Percentiles rank a stretch among this genome's conserved stretches.
phyloP scores from a whole-genome alignment of 257 asterid species.

The Plantago elongata region DNA sequence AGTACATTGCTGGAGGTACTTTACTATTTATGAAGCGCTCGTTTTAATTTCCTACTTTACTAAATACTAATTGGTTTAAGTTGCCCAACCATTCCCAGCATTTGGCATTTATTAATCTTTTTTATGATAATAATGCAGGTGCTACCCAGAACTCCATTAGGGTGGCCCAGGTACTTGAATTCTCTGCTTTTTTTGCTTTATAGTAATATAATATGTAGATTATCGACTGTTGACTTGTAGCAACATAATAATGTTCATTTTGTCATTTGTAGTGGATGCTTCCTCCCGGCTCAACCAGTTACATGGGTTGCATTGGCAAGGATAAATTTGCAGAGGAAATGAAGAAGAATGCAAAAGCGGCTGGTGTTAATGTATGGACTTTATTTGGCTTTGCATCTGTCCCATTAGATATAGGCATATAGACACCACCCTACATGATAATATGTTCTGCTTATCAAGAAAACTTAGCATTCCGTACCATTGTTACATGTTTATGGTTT shows the following conservation, averaged over 20 bases:
- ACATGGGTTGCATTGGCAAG: constrained; percentile 59
- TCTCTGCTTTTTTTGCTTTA: constrained; percentile 12
- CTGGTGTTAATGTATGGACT: constrained; percentile 71
- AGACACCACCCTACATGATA: background rate
- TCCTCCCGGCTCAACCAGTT: constrained; percentile 81
- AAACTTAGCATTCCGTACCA: background rate
- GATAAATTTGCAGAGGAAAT: constrained; percentile 85
- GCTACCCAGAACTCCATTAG: constrained; percentile 79
- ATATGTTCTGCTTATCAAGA: background rate
- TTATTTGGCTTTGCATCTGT: constrained; percentile 7
- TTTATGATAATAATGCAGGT: constrained; percentile 37
- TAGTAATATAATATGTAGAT: background rate
- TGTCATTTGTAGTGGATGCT: constrained; percentile 32
- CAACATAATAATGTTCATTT: background rate
- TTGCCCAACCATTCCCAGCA: background rate
- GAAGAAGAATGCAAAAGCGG: constrained; percentile 65
- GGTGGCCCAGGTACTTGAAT: constrained; percentile 60
- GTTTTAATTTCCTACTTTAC: background rate
- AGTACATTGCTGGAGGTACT: constrained; percentile 86
- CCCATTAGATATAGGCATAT: background rate
- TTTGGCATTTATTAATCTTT: constrained; percentile 7
- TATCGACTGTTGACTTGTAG: background rate
- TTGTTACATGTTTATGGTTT: background rate
- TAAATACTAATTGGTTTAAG: too few species aligned
- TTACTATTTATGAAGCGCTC: constrained; percentile 2